Evolutionary conservation across 805 yeast genomes (phyloP).

Genomic region (Schizosaccharomyces octosporus): DNA sequence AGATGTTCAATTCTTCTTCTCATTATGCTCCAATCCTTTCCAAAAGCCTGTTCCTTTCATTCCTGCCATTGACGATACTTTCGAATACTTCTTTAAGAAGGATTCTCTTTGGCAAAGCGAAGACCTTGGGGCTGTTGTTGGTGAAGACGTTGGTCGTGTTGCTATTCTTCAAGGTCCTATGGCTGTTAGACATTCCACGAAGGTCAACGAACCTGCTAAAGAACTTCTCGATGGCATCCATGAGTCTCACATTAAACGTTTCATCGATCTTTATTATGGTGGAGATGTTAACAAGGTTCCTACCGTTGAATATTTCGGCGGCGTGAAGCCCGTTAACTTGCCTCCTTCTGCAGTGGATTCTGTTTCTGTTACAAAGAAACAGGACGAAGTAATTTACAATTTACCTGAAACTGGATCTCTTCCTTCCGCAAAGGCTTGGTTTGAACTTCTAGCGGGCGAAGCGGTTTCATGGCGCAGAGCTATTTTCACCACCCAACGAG

Average conservation of each 20-base stretch:
- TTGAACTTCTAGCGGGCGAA: constrained; percentile 55
- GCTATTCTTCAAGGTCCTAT: constrained; percentile 98
- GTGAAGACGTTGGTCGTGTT: constrained; percentile 91
- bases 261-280: constrained; percentile 37
- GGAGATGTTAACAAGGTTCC: constrained; percentile 58
- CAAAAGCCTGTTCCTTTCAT: constrained; percentile 97
- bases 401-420: constrained; percentile 15
- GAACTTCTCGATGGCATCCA: constrained; percentile 73
- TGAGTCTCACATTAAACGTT: constrained; percentile 56
- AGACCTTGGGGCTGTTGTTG: constrained; percentile 86
- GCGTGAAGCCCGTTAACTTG: constrained; percentile 13
- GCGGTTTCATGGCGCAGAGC: constrained; percentile 77
- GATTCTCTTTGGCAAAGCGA: constrained; percentile 98
- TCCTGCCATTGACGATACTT: constrained; percentile 80
- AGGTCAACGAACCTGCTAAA: constrained; percentile 78
- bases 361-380: constrained; percentile 4
- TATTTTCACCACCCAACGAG: constrained; percentile 47
- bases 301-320: constrained; percentile 70
- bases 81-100: constrained; percentile 90
- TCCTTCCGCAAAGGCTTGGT: constrained; percentile 36
- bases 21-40: constrained; percentile 51
- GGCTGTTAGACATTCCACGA: constrained; percentile 74
- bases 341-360: neutral
- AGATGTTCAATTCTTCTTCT: constrained; percentile 80
- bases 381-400: constrained; percentile 16